These are phyloP conservation scores for Corylus heterophylla DNA, from an alignment of 306 rosid species.

Conservation along the genomic window DNA sequence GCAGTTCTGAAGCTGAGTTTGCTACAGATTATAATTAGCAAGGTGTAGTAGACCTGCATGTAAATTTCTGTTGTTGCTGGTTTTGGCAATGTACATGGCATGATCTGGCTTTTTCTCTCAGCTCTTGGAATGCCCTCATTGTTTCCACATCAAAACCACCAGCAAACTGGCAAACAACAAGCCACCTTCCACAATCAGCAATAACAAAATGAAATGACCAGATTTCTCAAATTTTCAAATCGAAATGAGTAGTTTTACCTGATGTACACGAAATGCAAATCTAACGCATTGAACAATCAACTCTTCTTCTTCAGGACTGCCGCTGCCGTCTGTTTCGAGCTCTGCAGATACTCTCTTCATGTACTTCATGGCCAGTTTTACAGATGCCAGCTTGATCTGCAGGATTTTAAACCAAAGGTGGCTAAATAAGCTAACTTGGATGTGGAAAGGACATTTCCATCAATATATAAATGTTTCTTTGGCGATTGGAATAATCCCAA, in stretches of 20 bases:
- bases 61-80: slow-evolving; percentile 64
- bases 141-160: slow-evolving; percentile 97
- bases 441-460: too few relatives aligned
- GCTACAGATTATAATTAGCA: slow-evolving; percentile 63
- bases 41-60: slow-evolving; percentile 69
- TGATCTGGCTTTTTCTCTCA: slow-evolving; percentile 87
- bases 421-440: slow-evolving; percentile 24
- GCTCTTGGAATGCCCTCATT: slow-evolving; percentile 91
- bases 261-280: slow-evolving; percentile 97
- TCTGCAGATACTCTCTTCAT: slow-evolving; percentile 96
- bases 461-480: neutral
- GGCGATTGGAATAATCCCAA: neutral
- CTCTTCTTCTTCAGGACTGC: slow-evolving; percentile 97
- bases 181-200: neutral
- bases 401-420: slow-evolving; percentile 17
- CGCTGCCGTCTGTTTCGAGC: slow-evolving; percentile 78
- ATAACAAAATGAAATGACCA: neutral
- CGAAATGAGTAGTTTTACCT: slow-evolving; percentile 45
- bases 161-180: slow-evolving; percentile 69
- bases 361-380: slow-evolving; percentile 91
- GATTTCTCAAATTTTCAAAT: neutral
- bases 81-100: slow-evolving; percentile 85
- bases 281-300: slow-evolving; percentile 88
- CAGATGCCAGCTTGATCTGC: slow-evolving; percentile 95
- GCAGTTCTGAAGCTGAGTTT: slow-evolving; percentile 74